A percentile compares a stretch with the other conserved stretches of the same genome.
Conservation (phyloP, 106 monocot species). For the Phalaenopsis aphrodite region DNA sequence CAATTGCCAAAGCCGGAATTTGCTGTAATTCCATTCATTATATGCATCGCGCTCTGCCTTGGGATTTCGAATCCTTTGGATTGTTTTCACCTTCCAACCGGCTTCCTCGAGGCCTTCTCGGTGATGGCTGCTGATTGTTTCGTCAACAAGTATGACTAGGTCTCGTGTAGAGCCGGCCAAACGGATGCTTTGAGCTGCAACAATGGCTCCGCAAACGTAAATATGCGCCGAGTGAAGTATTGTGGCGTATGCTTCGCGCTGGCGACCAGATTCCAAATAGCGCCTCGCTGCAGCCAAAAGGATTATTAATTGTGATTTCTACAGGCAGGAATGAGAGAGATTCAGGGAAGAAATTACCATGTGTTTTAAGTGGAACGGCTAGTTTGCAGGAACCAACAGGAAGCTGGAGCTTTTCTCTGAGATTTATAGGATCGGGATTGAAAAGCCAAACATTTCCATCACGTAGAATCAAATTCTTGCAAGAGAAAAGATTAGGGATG, state of each 20-base stretch:
- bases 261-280: constrained; percentile 10
- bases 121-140: constrained; percentile 33
- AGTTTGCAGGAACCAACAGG: constrained; percentile 76
- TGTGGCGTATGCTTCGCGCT: constrained; percentile 25
- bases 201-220: constrained; percentile 50
- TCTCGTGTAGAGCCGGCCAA: constrained; percentile 30
- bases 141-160: constrained; percentile 36
- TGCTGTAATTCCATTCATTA: constrained; percentile 70
- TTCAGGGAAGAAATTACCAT: no score
- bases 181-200: constrained; percentile 48
- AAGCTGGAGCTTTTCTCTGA: constrained; percentile 54
- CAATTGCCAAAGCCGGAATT: constrained; percentile 56
- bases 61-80: constrained; percentile 50
- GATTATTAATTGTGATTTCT: no score
- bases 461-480: constrained; percentile 43
- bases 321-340: no score
- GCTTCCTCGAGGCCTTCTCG: constrained; percentile 26
- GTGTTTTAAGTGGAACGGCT: constrained; percentile 35
- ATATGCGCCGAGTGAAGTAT: constrained; percentile 33
- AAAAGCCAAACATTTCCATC: constrained; percentile 68
- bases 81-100: constrained; percentile 28
- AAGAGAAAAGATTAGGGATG: constrained; percentile 71
- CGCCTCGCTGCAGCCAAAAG: constrained; percentile 2
- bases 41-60: constrained; percentile 46
- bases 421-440: constrained; percentile 30